Base-by-base conservation (phyloP, 371 early-diverging fungal species). In the Apophysomyces elegans region DNA sequence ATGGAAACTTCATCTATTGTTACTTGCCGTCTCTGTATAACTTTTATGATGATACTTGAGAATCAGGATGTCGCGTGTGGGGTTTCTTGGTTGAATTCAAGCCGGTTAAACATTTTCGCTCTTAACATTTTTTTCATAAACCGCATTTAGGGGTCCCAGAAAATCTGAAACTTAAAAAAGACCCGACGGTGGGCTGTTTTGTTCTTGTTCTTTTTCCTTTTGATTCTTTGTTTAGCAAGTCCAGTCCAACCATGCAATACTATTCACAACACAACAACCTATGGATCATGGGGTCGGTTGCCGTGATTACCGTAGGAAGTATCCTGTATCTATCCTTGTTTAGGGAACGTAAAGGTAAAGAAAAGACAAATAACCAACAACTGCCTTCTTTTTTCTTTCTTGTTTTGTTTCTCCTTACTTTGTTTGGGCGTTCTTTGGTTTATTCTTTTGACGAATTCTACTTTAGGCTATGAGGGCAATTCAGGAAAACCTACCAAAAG, bases 281-380 rank as follows among this genome's bases (percentile, higher is more conserved):
- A 21, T 50, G 54, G 54, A 50, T 50, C 54, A 50, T 50, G 54
- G 54, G 54, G 21, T 50, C 54, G 5, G 54, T 50, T 50, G 54
- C 54, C 54, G 66, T 66, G 16, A 37, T 66, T 32, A 61, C 64
- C 1, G 54, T 64, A 6, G 69, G 69, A 13, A 56, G 61, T 43
- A 56, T 69, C n/a, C 37, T 69, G 59, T 64, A 44, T 38, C 58
- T 46, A 41, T 59, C 59, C 7, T 41, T 69, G 8, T 47, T 63
- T 7, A 44, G 64, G 50, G 43, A 68, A 41, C 47, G 18, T 18
- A 39, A 63, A 63, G 39, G 54, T 63, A 56, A 63, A 12, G 47
- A 21, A 37, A 56, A 47, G 16, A 45, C 46, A 43, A 43, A 14
- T 45, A n/a, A 6, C 16, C 8, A 7, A 45, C 13, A 26, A 41